These are phyloP conservation scores for Polygonum aviculare DNA, from an alignment of 148 eudicot species.

Conservation along the genomic window DNA sequence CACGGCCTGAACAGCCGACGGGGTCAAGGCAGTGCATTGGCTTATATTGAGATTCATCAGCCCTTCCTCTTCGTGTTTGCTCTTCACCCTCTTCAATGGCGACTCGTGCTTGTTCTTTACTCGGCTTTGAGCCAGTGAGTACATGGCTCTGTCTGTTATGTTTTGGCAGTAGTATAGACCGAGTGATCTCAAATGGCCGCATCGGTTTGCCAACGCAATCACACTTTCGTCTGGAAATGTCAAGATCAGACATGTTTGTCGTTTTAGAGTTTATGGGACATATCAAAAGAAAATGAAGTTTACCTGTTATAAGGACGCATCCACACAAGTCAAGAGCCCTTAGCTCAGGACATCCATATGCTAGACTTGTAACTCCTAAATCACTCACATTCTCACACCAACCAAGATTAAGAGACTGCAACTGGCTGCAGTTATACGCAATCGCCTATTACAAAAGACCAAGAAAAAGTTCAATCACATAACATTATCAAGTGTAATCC, in stretches of 20 bases:
- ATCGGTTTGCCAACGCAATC: constrained; percentile 73
- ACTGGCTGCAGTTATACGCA: constrained; percentile 65
- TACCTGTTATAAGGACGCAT: constrained; percentile 94
- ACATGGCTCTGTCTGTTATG: constrained; percentile 93
- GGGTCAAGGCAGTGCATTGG: constrained; percentile 95
- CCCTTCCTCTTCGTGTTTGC: constrained; percentile 54
- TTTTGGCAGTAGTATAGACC: constrained; percentile 89
- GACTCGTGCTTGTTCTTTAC: constrained; percentile 49
- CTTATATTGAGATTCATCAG: constrained; percentile 86
- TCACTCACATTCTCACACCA: constrained; percentile 95
- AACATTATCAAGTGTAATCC: not conserved
- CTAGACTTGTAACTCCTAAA: constrained; percentile 76
- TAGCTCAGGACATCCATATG: constrained; percentile 82
- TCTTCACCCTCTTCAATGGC: constrained; percentile 42
- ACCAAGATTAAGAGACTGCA: constrained; percentile 73
- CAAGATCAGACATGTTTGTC: too few relatives aligned
- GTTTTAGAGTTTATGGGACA: too few relatives aligned
- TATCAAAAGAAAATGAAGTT: not conserved
- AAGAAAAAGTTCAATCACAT: not conserved
- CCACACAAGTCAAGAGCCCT: constrained; percentile 91
- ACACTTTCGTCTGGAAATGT: constrained; percentile 72
- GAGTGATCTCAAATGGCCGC: constrained; percentile 64
- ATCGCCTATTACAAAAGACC: constrained; percentile 36
- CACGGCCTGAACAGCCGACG: constrained; percentile 85
- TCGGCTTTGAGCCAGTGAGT: constrained; percentile 71